Percentiles rank a stretch among this genome's conserved stretches.
phyloP scores from a whole-genome alignment of 345 rosid species.

The Citrus reticulata region DNA sequence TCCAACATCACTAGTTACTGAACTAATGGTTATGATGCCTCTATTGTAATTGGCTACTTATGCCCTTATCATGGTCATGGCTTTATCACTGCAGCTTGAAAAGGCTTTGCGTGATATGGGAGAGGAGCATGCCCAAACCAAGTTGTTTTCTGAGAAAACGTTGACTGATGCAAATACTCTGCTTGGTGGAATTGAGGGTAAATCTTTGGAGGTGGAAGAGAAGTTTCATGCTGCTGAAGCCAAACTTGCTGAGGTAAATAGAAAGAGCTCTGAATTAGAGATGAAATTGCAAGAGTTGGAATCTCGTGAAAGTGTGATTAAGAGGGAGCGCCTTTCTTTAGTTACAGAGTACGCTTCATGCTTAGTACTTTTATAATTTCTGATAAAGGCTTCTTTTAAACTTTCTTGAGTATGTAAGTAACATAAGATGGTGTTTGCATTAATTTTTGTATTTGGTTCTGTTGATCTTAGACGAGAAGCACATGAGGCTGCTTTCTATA shows the following conservation, averaged over 20 bases:
- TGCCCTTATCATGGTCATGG: background rate
- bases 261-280: slow-evolving; percentile 65
- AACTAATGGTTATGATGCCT: background rate
- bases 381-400: slow-evolving; percentile 3
- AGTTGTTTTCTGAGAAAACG: slow-evolving; percentile 58
- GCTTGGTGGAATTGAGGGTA: slow-evolving; percentile 52
- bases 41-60: background rate
- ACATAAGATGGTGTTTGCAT: slow-evolving; percentile 3
- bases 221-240: slow-evolving; percentile 51
- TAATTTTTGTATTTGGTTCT: background rate
- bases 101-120: slow-evolving; percentile 52
- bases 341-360: slow-evolving; percentile 52
- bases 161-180: slow-evolving; percentile 62
- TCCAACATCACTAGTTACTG: background rate
- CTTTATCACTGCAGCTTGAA: slow-evolving; percentile 55
- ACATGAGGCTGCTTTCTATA: slow-evolving; percentile 55
- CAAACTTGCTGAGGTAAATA: slow-evolving; percentile 59
- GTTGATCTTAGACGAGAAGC: slow-evolving; percentile 66
- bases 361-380: background rate
- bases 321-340: slow-evolving; percentile 62
- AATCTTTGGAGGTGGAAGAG: slow-evolving; percentile 53
- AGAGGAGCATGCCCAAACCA: slow-evolving; percentile 44
- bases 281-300: slow-evolving; percentile 65
- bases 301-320: slow-evolving; percentile 56
- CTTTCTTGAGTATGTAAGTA: background rate